Evolutionary conservation across 2,329 filamentous ascomycete genomes (phyloP).

Genomic region (Basipetospora chlamydospora): DNA sequence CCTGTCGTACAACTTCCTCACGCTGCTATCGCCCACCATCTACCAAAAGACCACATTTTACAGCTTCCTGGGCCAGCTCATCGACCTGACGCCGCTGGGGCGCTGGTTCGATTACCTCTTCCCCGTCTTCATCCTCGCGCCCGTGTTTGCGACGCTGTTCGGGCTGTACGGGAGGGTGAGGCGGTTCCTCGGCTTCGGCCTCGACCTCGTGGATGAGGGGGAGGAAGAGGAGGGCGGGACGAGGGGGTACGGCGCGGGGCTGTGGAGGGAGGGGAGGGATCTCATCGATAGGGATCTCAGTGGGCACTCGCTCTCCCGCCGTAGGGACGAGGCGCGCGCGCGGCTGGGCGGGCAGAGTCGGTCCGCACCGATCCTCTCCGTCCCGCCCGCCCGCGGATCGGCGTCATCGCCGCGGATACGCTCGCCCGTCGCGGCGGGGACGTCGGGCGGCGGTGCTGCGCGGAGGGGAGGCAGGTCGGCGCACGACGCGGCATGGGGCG

Average conservation of each 20-base stretch:
- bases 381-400: constrained; percentile 25
- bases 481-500: constrained; percentile 19
- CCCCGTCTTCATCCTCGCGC: constrained; percentile 73
- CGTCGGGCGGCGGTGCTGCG: constrained; percentile 10
- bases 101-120: constrained; percentile 79
- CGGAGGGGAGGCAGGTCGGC: neutral
- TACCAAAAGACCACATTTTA: constrained; percentile 76
- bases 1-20: constrained; percentile 90
- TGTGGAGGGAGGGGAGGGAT: constrained; percentile 83
- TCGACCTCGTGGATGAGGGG: constrained; percentile 60
- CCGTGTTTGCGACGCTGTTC: constrained; percentile 74
- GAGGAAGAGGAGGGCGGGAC: constrained; percentile 41
- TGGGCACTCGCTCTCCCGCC: constrained; percentile 41
- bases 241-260: constrained; percentile 57
- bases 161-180: constrained; percentile 76
- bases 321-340: constrained; percentile 27
- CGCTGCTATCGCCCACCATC: constrained; percentile 61
- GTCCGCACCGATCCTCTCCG: constrained; percentile 30
- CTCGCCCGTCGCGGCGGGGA: constrained; percentile 18
- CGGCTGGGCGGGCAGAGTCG: constrained; percentile 16
- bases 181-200: constrained; percentile 62
- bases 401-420: constrained; percentile 8
- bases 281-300: constrained; percentile 78
- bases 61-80: constrained; percentile 65
- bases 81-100: constrained; percentile 71